Conservation (phyloP, 1,284 basidiomycete genomes). For the Trichosporon coremiiforme region DNA sequence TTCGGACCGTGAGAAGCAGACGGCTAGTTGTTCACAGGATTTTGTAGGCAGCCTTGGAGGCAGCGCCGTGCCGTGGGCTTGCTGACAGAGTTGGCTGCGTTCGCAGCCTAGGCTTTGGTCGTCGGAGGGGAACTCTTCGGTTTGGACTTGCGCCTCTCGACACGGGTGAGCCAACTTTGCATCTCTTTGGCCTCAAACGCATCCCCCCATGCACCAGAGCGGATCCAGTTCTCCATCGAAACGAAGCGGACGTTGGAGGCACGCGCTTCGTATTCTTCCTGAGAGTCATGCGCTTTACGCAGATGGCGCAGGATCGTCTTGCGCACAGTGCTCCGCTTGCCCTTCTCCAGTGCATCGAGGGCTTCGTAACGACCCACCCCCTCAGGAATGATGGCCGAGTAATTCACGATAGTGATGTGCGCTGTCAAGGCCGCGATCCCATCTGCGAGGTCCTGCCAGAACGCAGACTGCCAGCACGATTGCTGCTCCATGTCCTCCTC, state of each 20-base stretch:
- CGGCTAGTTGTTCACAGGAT: too few species aligned
- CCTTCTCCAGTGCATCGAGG: not conserved
- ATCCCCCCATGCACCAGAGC: not conserved
- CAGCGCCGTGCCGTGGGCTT: too few species aligned
- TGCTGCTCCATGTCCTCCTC: not conserved
- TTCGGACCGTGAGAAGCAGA: too few species aligned
- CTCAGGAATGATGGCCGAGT: not conserved
- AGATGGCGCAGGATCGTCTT: not conserved
- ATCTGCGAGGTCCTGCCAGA: not conserved
- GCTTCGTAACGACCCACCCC: not conserved
- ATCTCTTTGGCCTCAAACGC: not conserved
- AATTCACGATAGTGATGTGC: not conserved
- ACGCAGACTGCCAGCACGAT: not conserved
- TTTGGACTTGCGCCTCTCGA: not conserved
- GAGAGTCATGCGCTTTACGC: not conserved
- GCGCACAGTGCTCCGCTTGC: not conserved
- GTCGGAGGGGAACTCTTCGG: not conserved
- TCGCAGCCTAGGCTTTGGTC: not conserved
- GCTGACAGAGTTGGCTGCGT: too few species aligned
- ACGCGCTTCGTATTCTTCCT: not conserved
- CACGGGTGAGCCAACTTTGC: not conserved
- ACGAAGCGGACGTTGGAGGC: not conserved
- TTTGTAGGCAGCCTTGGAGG: too few species aligned
- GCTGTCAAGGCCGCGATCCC: not conserved
- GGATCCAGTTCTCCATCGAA: conserved; percentile 4